phyloP scores from a whole-genome alignment of 768 basidiomycete genomes.

The Tubosaeta sp. region DNA sequence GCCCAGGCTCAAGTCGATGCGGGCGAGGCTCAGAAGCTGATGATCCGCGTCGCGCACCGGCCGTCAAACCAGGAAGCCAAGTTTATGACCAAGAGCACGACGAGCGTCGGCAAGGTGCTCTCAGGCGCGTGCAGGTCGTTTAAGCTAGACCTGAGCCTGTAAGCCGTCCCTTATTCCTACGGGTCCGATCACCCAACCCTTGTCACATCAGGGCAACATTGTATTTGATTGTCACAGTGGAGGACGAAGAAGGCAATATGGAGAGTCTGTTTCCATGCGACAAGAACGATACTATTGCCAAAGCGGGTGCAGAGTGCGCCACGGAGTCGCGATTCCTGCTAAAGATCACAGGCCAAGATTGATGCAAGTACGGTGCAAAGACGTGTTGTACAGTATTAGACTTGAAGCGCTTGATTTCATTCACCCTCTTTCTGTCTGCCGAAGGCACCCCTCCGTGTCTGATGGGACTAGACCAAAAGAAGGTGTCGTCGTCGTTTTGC shows the following conservation, averaged over 20 bases:
- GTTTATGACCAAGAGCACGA: constrained; percentile 28
- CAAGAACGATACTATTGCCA: constrained; percentile 20
- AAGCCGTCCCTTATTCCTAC: not conserved
- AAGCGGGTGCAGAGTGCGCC: constrained; percentile 24
- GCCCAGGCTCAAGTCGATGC: constrained; percentile 3
- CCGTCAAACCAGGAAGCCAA: constrained; percentile 29
- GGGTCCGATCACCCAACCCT: not conserved
- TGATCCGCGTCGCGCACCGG: constrained; percentile 31
- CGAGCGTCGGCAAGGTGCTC: constrained; percentile 29
- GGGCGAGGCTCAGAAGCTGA: constrained; percentile 12
- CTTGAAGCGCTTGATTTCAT: not conserved
- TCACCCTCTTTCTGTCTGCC: not conserved
- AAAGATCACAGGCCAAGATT: constrained; percentile 20
- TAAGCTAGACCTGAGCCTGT: constrained; percentile 19
- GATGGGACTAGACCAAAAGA: not conserved
- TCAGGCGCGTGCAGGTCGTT: constrained; percentile 29
- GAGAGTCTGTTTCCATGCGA: constrained; percentile 31
- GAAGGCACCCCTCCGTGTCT: too few species aligned
- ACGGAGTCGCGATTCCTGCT: constrained; percentile 23
- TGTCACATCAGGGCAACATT: constrained; percentile 17
- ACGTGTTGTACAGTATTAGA: too few species aligned
- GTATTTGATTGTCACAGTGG: constrained; percentile 22
- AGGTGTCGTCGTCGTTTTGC: not conserved
- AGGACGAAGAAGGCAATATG: constrained; percentile 22
- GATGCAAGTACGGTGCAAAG: constrained; percentile 1